Base-by-base conservation (phyloP, 352 stramenopile genomes). In the Pythium monospermum region DNA sequence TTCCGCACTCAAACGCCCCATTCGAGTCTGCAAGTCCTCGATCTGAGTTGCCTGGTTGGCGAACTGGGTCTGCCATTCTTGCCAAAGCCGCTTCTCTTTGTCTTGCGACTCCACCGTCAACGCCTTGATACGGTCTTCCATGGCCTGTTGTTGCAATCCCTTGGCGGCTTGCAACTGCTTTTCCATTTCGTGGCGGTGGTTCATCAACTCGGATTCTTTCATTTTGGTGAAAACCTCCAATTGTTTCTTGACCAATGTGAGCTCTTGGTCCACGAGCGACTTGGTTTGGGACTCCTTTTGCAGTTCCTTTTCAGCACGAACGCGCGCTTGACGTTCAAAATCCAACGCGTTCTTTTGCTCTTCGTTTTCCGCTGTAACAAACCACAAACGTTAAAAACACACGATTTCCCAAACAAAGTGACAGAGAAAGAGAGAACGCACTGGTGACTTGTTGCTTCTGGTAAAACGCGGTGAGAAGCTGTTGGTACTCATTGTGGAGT, bases 241-340 rank as follows among this genome's bases (percentile, higher is more conserved):
- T 31, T 91, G 75, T 51, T 88, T 85, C 60, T 87, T 87, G n/a
- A 69, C 68, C 0, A 91, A 59, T 10, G 57, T 62, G n/a, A 91
- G 45, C 48, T 91, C 80, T 49, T 91, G 80, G 43, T 87, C 75
- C 0, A 71, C 63, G 6, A 91, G 53, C n/a, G 65, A 69, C 4
- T 69, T 65, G 18, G 69, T 71, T 37, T 85, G 72, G 3, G 65
- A 75, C 44, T 87, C 77, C 23, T 80, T 82, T 16, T 68, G 59
- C 12, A 91, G 56, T 18, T 85, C 71, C 28, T 81, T 80, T 42
- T 91, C 80, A 3, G 67, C 44, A 15, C 80, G 71, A 18, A 63
- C 57, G 8, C 80, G 75, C 5, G 71, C 60, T 38, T 89, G 71
- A 7, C 73, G 74, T 39, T 89, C 76, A 60, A 87, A 87, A 23